phyloP scores from a whole-genome alignment of 2,329 filamentous ascomycete species.

The Fusarium verticillioides region DNA sequence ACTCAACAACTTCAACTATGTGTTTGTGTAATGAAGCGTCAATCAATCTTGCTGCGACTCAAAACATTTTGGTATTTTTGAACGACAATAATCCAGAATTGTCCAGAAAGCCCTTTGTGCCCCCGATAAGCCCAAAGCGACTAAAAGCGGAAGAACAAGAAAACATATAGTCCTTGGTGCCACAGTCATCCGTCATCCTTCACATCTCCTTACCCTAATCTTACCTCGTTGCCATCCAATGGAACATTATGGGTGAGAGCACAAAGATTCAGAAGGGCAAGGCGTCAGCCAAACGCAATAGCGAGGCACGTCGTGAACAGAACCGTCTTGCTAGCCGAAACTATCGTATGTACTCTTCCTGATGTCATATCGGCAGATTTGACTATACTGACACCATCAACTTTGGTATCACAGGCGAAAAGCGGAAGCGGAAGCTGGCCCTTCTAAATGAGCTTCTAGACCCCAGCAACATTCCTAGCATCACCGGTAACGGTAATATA shows the following conservation, averaged over 20 bases:
- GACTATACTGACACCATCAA: constrained; percentile 27
- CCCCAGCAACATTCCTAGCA: constrained; percentile 18
- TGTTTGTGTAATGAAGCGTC: background rate
- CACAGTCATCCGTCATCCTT: background rate
- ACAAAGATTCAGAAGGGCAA: constrained; percentile 28
- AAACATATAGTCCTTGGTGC: background rate
- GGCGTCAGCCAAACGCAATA: constrained; percentile 34
- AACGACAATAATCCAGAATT: background rate
- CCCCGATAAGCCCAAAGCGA: background rate
- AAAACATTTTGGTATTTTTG: background rate
- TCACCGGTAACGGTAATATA: background rate
- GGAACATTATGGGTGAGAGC: constrained; percentile 21
- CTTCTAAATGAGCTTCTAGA: constrained; percentile 53
- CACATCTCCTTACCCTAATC: constrained; percentile 5
- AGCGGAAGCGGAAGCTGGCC: constrained; percentile 56
- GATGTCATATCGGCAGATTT: background rate
- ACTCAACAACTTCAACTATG: background rate
- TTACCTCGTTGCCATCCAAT: background rate
- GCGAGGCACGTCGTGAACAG: constrained; percentile 43
- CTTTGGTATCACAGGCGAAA: constrained; percentile 50
- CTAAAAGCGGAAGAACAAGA: background rate
- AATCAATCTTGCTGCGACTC: background rate
- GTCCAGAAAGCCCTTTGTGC: too few relatives aligned
- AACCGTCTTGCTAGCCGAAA: constrained; percentile 45
- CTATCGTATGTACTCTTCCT: constrained; percentile 46